Evolutionary conservation across 2,329 filamentous ascomycete genomes (phyloP).

Genomic region (Aaosphaeria arxii): DNA sequence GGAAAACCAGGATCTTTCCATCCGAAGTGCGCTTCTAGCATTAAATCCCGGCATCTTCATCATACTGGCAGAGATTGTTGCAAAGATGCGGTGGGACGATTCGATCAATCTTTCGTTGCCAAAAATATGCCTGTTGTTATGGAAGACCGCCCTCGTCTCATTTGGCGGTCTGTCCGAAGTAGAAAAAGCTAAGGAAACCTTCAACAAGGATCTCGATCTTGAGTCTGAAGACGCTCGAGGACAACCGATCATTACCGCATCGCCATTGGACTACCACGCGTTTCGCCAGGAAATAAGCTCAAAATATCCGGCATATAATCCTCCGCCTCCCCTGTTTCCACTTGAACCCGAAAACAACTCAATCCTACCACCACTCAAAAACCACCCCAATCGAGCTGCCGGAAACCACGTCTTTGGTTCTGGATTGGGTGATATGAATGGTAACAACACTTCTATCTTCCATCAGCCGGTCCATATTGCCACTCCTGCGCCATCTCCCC

Average conservation of each 20-base stretch:
- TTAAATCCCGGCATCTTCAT: slow-evolving; percentile 63
- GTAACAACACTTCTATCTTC: slow-evolving; percentile 68
- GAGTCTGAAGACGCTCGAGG: slow-evolving; percentile 58
- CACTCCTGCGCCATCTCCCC: slow-evolving; percentile 94
- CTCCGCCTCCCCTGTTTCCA: slow-evolving; percentile 77
- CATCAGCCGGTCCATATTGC: slow-evolving; percentile 97
- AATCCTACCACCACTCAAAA: slow-evolving; percentile 79
- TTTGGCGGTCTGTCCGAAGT: slow-evolving; percentile 79
- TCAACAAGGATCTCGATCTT: slow-evolving; percentile 54
- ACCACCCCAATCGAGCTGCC: slow-evolving; percentile 58
- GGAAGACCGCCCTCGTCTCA: slow-evolving; percentile 84
- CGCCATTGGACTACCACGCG: slow-evolving; percentile 90
- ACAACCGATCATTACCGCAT: slow-evolving; percentile 83
- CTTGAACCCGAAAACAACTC: slow-evolving; percentile 89
- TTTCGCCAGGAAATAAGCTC: slow-evolving; percentile 97
- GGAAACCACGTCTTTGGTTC: slow-evolving; percentile 52
- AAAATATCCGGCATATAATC: slow-evolving; percentile 95
- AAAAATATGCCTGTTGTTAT: slow-evolving; percentile 72
- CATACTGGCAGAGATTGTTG: slow-evolving; percentile 63
- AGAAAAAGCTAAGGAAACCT: slow-evolving; percentile 68
- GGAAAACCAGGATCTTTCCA: slow-evolving; percentile 50
- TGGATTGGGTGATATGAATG: slow-evolving; percentile 46
- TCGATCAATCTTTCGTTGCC: slow-evolving; percentile 56
- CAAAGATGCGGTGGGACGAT: slow-evolving; percentile 55
- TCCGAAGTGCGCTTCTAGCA: slow-evolving; percentile 36